Evolutionary conservation across 2,329 filamentous ascomycete genomes (phyloP).

Genomic region (Xylariaceae sp.): DNA sequence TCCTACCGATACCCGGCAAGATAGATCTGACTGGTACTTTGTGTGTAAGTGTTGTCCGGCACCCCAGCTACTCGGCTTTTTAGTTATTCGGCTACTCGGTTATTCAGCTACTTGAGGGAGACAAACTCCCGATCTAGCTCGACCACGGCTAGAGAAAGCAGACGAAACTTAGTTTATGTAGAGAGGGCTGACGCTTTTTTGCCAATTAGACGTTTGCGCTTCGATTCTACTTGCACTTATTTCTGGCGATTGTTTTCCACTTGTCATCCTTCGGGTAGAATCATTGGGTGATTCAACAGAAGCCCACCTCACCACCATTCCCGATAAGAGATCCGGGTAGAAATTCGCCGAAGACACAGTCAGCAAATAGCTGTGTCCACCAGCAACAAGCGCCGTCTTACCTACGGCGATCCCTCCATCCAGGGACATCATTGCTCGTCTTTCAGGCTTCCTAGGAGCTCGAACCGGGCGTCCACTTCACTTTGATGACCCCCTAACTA

Average conservation of each 20-base stretch:
- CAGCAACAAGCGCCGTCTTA: conserved; percentile 1
- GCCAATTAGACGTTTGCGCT: conserved; percentile 24
- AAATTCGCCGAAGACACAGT: conserved; percentile 17
- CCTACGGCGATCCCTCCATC: neutral
- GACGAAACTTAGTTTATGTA: no score
- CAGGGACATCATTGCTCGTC: conserved; percentile 33
- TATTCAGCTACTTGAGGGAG: no score
- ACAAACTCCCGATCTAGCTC: no score
- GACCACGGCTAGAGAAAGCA: no score
- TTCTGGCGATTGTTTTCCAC: conserved; percentile 13
- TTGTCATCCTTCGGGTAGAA: conserved; percentile 10
- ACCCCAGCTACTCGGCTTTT: neutral
- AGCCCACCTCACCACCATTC: conserved; percentile 11
- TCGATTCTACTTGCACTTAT: conserved; percentile 22
- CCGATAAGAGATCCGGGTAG: conserved; percentile 2
- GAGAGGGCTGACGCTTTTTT: conserved; percentile 16
- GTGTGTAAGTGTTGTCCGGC: conserved; percentile 29
- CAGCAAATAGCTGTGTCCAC: conserved; percentile 18
- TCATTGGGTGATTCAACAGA: neutral
- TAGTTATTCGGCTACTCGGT: no score
- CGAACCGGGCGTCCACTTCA: conserved; percentile 33
- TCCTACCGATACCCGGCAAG: conserved; percentile 21
- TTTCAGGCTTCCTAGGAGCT: conserved; percentile 35
- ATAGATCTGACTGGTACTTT: conserved; percentile 26
- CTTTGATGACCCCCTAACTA: conserved; percentile 37